These are phyloP conservation scores for Aspergillus glaucus DNA, from an alignment of 2,329 filamentous ascomycete species.

Conservation along the genomic window DNA sequence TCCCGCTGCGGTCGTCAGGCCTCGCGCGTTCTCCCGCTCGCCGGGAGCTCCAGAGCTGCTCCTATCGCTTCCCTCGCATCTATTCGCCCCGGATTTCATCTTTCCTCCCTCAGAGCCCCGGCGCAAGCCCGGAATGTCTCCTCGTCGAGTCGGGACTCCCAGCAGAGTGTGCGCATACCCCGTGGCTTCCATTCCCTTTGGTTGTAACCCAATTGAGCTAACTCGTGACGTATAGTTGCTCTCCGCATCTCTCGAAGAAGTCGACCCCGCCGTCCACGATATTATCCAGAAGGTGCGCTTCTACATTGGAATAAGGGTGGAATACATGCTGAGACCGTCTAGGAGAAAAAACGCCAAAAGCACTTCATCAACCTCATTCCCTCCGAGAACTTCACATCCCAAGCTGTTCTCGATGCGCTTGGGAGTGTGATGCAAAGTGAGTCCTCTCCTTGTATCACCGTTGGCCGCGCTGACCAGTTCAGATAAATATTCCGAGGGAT, in stretches of 20 bases:
- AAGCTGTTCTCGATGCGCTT: constrained; percentile 83
- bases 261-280: constrained; percentile 78
- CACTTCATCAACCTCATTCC: constrained; percentile 98
- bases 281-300: constrained; percentile 77
- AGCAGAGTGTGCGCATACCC: constrained; percentile 32
- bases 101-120: constrained; percentile 15
- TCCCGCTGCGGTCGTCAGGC: constrained; percentile 32
- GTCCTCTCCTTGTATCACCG: constrained; percentile 21
- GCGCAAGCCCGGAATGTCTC: constrained; percentile 34
- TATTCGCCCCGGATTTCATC: constrained; percentile 15
- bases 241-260: constrained; percentile 68
- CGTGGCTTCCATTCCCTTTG: not conserved
- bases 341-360: constrained; percentile 95
- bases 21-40: constrained; percentile 25
- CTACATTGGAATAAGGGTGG: not conserved
- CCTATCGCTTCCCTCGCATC: constrained; percentile 14
- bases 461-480: constrained; percentile 23
- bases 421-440: constrained; percentile 92
- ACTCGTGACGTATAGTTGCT: constrained; percentile 57
- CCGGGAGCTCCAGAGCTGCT: constrained; percentile 25
- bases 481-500: constrained; percentile 99
- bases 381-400: constrained; percentile 92
- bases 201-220: not conserved
- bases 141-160: constrained; percentile 33
- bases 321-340: constrained; percentile 6